Base-by-base conservation (phyloP, 2,329 filamentous ascomycete species). In the Apiospora saccharicola region DNA sequence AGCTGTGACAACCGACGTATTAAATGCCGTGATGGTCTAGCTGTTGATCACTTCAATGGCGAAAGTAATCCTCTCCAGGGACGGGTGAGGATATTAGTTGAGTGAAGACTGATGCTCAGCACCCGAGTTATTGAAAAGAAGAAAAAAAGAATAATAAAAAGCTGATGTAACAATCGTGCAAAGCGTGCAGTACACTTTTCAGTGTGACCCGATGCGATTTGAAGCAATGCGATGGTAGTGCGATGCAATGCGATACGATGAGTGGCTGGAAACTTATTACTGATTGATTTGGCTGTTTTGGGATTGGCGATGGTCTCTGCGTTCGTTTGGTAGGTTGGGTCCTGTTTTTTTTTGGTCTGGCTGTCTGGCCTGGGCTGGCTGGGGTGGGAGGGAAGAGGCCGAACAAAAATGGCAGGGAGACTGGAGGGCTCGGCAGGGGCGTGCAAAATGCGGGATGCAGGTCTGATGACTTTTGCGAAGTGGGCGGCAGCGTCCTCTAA, bases 391-490 rank as follows among this genome's bases (percentile, higher is more conserved):
- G 44, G 37, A 19, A 67, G 53, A 67, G 69, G 41, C 70, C 47
- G 71, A 41, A 53, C 46, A 44, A 26, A 43, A 61, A 44, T 51
- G 57, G 46, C 69, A 44, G 71, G 71, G 34, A 51, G 44, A 51
- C 68, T 49, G 26, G 71, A 57, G 51, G 61, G 72, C 51, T 70
- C 44, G 68, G 67, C 67, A 51, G 57, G 57, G 64, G 53, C 67
- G 26, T 67, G 70, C 51, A 64, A 69, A 71, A 68, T 67, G 72
- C 71, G 68, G 67, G 72, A 73, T 73, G 73, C 72, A 73, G 73
- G 73, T 74, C 71, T 74, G 73, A 73, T 71, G 72, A 73, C 71
- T 73, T 74, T 74, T 70, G 72, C 72, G 71, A 74, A 74, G 73
- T 74, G 73, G 73, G 73, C 73, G 72, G 72, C 69, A 70, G 70